Evolutionary conservation across 768 basidiomycete species (phyloP).

Genomic region (Hygrophoropsis aurantiaca): DNA sequence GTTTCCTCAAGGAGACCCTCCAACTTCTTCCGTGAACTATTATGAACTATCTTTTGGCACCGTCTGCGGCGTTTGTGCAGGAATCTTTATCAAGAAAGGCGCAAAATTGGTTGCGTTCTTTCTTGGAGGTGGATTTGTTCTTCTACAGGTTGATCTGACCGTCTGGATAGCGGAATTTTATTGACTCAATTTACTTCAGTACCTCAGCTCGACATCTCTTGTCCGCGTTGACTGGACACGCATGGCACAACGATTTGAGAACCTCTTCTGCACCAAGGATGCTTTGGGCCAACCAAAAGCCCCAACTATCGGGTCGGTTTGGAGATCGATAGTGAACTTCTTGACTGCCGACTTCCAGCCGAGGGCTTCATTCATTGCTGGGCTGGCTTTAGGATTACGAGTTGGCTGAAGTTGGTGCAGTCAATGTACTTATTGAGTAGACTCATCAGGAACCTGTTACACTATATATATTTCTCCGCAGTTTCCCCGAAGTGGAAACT

Average conservation of each 20-base stretch:
- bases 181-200: slow-evolving; percentile 48
- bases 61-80: slow-evolving; percentile 83
- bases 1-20: slow-evolving; percentile 41
- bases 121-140: slow-evolving; percentile 87
- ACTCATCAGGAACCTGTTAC: too few relatives aligned
- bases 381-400: slow-evolving; percentile 77
- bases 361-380: slow-evolving; percentile 84
- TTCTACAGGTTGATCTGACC: slow-evolving; percentile 73
- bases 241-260: slow-evolving; percentile 67
- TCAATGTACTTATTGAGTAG: background rate
- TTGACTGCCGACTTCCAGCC: slow-evolving; percentile 92
- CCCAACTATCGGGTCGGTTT: slow-evolving; percentile 64
- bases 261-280: slow-evolving; percentile 66
- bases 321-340: slow-evolving; percentile 74
- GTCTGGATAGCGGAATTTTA: background rate
- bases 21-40: slow-evolving; percentile 70
- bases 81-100: slow-evolving; percentile 96
- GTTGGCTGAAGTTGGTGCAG: slow-evolving; percentile 56
- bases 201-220: slow-evolving; percentile 70
- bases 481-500: slow-evolving; percentile 9
- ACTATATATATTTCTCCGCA: background rate
- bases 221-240: slow-evolving; percentile 81
- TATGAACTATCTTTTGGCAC: slow-evolving; percentile 90
- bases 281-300: slow-evolving; percentile 51
- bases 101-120: slow-evolving; percentile 78